phyloP scores from a whole-genome alignment of 1,139 yeast genomes.

The Suhomyces taliae region DNA sequence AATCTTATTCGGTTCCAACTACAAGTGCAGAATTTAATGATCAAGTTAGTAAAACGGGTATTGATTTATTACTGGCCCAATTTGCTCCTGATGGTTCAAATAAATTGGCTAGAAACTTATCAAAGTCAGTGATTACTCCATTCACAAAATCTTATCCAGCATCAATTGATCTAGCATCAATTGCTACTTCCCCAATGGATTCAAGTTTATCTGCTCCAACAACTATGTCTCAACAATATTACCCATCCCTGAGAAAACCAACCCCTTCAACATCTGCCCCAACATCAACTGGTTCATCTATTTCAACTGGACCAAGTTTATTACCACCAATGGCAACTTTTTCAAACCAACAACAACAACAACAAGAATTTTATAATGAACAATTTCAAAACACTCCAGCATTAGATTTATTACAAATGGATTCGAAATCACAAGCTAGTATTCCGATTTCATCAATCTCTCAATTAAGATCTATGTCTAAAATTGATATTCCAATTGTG shows the following conservation, averaged over 20 bases:
- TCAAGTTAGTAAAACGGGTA: constrained; percentile 6
- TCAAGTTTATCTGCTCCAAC: constrained; percentile 13
- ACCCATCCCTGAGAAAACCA: constrained; percentile 2
- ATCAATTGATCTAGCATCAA: constrained; percentile 35
- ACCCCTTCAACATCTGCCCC: constrained; percentile 1
- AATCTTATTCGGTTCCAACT: constrained; percentile 18
- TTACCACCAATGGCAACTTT: constrained; percentile 46
- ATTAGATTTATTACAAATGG: constrained; percentile 9
- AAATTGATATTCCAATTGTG: constrained; percentile 17
- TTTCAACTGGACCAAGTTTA: constrained; percentile 16
- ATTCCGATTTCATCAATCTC: constrained; percentile 14
- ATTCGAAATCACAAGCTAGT: constrained; percentile 10
- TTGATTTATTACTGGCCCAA: constrained; percentile 34
- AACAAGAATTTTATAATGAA: constrained; percentile 2
- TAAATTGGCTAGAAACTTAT: constrained; percentile 1
- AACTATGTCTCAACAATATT: constrained; percentile 7
- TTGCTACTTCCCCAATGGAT: constrained; percentile 18
- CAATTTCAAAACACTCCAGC: constrained; percentile 3
- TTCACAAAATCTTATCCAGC: constrained; percentile 42
- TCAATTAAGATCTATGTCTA: constrained; percentile 14
- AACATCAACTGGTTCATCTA: background rate
- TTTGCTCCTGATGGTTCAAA: constrained; percentile 13
- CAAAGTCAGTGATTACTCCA: constrained; percentile 12
- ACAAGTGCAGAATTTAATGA: constrained; percentile 11
- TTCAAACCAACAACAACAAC: constrained; percentile 14